Evolutionary conservation across 495 filamentous ascomycete species (phyloP).

Genomic region (Penicillium cinerascens): DNA sequence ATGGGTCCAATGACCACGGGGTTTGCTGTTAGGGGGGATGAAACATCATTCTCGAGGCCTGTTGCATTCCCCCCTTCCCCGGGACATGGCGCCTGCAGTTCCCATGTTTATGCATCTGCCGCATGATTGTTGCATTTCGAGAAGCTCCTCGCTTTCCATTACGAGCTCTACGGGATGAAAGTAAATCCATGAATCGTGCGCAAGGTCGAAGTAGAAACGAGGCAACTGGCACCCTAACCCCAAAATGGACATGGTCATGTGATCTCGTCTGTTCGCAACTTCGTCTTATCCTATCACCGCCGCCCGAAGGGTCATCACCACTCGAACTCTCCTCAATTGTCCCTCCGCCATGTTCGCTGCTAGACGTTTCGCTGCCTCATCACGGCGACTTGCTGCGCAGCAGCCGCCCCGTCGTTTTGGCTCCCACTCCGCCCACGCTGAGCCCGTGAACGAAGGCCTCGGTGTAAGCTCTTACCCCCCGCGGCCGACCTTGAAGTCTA

Average conservation of each 20-base stretch:
- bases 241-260: constrained; percentile 18
- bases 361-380: constrained; percentile 41
- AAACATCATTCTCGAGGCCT: constrained; percentile 5
- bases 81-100: background rate
- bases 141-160: background rate
- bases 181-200: background rate
- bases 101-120: constrained; percentile 5
- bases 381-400: constrained; percentile 40
- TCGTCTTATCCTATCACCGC: constrained; percentile 26
- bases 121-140: background rate
- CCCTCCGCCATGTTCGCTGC: constrained; percentile 42
- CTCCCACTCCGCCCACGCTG: constrained; percentile 45
- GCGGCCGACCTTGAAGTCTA: constrained; percentile 7
- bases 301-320: constrained; percentile 29
- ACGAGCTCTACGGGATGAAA: background rate
- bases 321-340: constrained; percentile 30
- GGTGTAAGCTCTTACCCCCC: constrained; percentile 52
- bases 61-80: constrained; percentile 4
- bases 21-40: constrained; percentile 3
- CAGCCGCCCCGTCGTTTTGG: constrained; percentile 45
- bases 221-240: constrained; percentile 16
- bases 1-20: constrained; percentile 5
- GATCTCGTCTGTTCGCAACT: constrained; percentile 21
- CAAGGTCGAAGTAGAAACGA: background rate
- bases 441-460: constrained; percentile 58